phyloP scores from a whole-genome alignment of 2,329 filamentous ascomycete species.

The Aspergillus fijiensis region DNA sequence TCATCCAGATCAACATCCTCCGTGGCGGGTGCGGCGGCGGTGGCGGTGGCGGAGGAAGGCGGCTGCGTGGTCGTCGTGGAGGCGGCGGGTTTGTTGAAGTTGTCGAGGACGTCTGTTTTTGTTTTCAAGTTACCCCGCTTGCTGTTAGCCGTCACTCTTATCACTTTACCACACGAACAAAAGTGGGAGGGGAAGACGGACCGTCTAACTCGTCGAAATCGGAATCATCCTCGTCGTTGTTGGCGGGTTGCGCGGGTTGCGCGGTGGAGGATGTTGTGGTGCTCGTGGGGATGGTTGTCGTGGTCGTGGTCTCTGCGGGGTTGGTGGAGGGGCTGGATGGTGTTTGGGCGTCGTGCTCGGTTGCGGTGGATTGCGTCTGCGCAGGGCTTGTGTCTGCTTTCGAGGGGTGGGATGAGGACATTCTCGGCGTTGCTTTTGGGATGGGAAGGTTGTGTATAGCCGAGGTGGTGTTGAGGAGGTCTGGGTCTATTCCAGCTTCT shows the following conservation, averaged over 20 bases:
- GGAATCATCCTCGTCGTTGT: constrained; percentile 71
- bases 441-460: constrained; percentile 1
- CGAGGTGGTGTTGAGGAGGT: neutral
- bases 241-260: constrained; percentile 9
- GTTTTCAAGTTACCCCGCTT: constrained; percentile 4
- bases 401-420: neutral
- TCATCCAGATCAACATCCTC: constrained; percentile 31
- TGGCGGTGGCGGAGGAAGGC: constrained; percentile 32
- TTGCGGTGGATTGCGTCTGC: neutral
- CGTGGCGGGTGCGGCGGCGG: neutral
- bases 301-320: constrained; percentile 1
- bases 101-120: constrained; percentile 74
- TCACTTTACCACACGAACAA: too few relatives aligned
- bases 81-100: constrained; percentile 61
- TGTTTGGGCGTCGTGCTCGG: neutral
- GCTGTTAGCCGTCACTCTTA: neutral
- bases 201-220: constrained; percentile 95
- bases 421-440: neutral
- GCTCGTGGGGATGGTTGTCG: neutral
- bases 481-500: too few relatives aligned
- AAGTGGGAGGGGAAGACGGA: constrained; percentile 33
- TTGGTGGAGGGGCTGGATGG: neutral
- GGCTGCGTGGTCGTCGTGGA: constrained; percentile 20
- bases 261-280: neutral
- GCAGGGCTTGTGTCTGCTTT: neutral